phyloP scores from a whole-genome alignment of 2,329 filamentous ascomycete species.

The Madurella fahalii region DNA sequence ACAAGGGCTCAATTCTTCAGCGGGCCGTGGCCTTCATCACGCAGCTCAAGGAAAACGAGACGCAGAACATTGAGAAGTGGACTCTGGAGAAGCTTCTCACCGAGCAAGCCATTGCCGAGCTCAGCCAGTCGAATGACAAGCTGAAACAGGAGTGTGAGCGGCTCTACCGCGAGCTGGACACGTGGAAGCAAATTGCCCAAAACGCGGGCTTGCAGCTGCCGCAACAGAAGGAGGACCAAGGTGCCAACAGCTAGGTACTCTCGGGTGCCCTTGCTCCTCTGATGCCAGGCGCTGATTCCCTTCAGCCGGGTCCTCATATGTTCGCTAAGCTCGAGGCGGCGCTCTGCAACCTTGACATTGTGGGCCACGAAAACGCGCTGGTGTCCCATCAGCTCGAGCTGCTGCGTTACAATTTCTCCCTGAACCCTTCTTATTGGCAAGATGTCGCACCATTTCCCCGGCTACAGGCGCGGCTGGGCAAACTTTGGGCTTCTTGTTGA shows the following conservation, averaged over 20 bases:
- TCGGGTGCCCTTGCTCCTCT: background rate
- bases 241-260: slow-evolving; percentile 19
- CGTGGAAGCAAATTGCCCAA: slow-evolving; percentile 69
- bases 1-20: slow-evolving; percentile 94
- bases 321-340: background rate
- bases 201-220: slow-evolving; percentile 52
- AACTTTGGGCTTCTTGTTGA: too few relatives aligned
- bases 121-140: slow-evolving; percentile 83
- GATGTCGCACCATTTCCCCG: background rate
- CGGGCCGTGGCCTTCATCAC: slow-evolving; percentile 92
- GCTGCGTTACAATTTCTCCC: background rate
- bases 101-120: slow-evolving; percentile 83
- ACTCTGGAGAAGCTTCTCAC: slow-evolving; percentile 85
- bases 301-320: background rate
- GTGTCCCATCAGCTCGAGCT: background rate
- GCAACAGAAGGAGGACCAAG: slow-evolving; percentile 32
- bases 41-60: slow-evolving; percentile 90
- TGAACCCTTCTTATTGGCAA: background rate
- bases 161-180: slow-evolving; percentile 71
- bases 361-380: too few relatives aligned
- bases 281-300: background rate
- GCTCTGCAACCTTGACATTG: background rate
- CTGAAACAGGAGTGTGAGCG: slow-evolving; percentile 76
- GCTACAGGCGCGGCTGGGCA: background rate
- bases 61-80: slow-evolving; percentile 92